Base-by-base conservation (phyloP, 805 yeast species). In the Sugiyamaella floridensis region DNA sequence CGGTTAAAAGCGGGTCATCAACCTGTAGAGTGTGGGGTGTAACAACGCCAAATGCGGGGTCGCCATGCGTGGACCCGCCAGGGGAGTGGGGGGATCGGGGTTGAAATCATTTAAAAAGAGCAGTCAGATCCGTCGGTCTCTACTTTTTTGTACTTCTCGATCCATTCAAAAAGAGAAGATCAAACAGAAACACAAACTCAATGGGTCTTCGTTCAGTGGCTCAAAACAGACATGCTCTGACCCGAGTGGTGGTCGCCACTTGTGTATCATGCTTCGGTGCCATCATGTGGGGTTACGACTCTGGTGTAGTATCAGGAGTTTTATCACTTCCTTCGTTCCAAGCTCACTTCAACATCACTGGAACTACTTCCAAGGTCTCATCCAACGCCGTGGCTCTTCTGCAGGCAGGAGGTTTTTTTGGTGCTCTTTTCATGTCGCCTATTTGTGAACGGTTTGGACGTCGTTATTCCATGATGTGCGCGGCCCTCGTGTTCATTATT, bases 391-490 rank as follows among this genome's bases (percentile, higher is more conserved):
- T 55, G 20, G 49, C 56, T 9, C 45, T 52, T 18, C 44, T 55
- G 8, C 58, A 55, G 34, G 58, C 58, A 12, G 59, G 59, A n/a
- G 57, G 57, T 15, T 51, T 56, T 47, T 54, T 56, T 45, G 59
- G 59, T 15, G 55, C 59, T 12, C 28, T 56, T 28, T 8, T 51
- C 16, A 54, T 54, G 45, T 43, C 53, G 16, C 59, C 59, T 4
- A 26, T 48, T 26, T 43, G 50, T 42, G 47, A 54, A 40, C 40
- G 48, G 2, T 37, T 45, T 16, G 59, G 59, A 16, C 32, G 59
- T 43, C 54, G 43, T 26, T 46, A 15, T 5, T 47, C 58, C 16
- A 49, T 89, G 40, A 76, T 87, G 9, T 54, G 78, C 12, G 74
- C 86, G 0, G 76, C 82, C n/a, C 43, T 71, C 1, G 71, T 62